phyloP scores from a whole-genome alignment of 2,329 filamentous ascomycete genomes.

The Cryphonectria naterciae region DNA sequence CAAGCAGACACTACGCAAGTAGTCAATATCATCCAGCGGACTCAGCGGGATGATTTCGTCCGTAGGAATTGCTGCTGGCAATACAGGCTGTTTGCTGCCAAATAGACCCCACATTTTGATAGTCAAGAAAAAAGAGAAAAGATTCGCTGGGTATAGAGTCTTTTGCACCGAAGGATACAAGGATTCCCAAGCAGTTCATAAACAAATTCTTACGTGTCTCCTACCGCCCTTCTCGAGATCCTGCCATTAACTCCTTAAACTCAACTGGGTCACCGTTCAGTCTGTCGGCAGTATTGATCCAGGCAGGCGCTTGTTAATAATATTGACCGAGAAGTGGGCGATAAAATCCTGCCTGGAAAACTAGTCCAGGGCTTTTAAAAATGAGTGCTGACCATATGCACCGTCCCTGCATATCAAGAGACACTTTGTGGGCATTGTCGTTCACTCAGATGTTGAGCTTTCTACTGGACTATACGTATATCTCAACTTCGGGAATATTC shows the following conservation, averaged over 20 bases:
- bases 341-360: background rate
- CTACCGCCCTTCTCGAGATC: too few species aligned
- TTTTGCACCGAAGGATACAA: background rate
- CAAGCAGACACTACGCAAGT: background rate
- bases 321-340: background rate
- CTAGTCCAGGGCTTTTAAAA: background rate
- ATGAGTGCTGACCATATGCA: background rate
- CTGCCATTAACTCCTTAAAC: background rate
- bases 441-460: background rate
- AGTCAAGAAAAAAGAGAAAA: background rate
- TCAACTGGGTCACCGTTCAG: background rate
- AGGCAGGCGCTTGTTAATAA: background rate
- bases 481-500: background rate
- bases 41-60: background rate
- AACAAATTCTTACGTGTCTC: background rate
- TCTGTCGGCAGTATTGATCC: background rate
- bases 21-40: background rate
- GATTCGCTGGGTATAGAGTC: too few species aligned
- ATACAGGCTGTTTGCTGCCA: background rate
- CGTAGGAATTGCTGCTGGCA: background rate
- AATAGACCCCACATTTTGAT: background rate
- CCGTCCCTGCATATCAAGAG: background rate
- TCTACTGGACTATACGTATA: background rate
- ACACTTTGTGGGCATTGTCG: background rate
- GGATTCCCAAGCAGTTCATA: background rate